Evolutionary conservation across 305 asterid genomes (phyloP).

Genomic region (Solanum aculeatissimum): DNA sequence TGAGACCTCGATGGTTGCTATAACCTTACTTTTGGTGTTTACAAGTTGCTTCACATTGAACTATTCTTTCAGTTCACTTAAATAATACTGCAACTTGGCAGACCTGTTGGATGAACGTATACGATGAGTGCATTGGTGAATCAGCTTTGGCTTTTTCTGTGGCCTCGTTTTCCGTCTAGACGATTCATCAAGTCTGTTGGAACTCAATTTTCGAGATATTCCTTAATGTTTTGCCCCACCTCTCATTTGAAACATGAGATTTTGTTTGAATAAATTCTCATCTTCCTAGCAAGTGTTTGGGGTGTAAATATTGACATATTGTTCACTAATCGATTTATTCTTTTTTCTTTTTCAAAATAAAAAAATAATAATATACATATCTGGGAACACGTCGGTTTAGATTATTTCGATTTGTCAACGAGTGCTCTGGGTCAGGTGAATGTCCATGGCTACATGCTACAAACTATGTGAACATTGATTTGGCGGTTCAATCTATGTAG

Average conservation of each 20-base stretch:
- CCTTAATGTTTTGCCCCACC: not conserved
- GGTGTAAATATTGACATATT: not conserved
- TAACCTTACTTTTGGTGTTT: not conserved
- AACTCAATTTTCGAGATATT: not conserved
- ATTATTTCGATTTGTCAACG: not conserved
- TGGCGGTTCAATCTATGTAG: not conserved
- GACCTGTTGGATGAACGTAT: not conserved
- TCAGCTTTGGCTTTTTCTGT: not conserved
- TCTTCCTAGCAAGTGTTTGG: not conserved
- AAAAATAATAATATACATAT: too few species aligned
- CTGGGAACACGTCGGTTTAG: not conserved
- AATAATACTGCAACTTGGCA: not conserved
- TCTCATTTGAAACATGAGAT: not conserved
- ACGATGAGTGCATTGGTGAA: not conserved
- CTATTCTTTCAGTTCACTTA: not conserved
- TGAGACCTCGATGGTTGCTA: slow-evolving; percentile 5
- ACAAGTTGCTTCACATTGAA: not conserved
- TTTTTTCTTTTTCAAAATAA: too few species aligned
- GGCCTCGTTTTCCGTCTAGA: not conserved
- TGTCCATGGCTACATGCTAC: not conserved
- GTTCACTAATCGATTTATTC: not conserved
- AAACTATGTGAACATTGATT: not conserved
- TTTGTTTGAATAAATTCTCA: not conserved
- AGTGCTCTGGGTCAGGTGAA: not conserved
- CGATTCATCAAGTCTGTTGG: not conserved